Base-by-base conservation (phyloP, 805 yeast genomes). In the Candida gorgasii region DNA sequence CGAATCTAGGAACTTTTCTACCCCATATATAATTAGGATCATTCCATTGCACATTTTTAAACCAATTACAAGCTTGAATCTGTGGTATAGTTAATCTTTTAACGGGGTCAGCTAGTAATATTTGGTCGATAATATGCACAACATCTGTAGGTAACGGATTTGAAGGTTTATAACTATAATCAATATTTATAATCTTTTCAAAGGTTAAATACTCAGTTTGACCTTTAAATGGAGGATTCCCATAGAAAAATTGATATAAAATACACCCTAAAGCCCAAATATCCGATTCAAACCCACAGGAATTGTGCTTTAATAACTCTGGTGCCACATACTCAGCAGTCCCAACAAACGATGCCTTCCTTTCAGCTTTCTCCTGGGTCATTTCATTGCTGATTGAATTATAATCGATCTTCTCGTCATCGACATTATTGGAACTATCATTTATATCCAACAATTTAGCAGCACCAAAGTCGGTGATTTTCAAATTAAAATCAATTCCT, bases 401-500 rank as follows among this genome's bases (percentile, higher is more conserved):
- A 47, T 61, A 64, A 42, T 65, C 71, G 22, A 67, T 58, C 9
- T 54, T 57, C 13, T 58, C 59, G 29, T 77, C 78, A 37, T 58
- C 58, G 24, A 44, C 39, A 16, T 52, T 51, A 20, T 35, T 29
- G 13, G 27, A 32, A 17, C 8, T 17, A 16, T 39, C 42, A n/a
- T 15, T 22, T 13, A 33, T 9, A 14, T 66, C 73, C 12, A 87
- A 65, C 4, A 88, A 69, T 59, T 87, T 89, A 1, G 98, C 99
- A n/a, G 98, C 96, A 8, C 99, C 99, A 63, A 93, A 93, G 65
- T 93, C 99, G 1, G 98, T 93, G 43, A 93, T 83, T 77, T 90
- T 89, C 46, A 93, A 67, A 54, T 87, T 83, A 78, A 90, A 88
- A 43, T 88, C 93, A 47, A 80, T 80, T 56, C 86, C 92, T 36